Percentiles rank a stretch among this genome's conserved stretches.
These are phyloP conservation scores for Filosporella fistucella DNA, from an alignment of 495 filamentous ascomycete species.

Conservation along the genomic window DNA sequence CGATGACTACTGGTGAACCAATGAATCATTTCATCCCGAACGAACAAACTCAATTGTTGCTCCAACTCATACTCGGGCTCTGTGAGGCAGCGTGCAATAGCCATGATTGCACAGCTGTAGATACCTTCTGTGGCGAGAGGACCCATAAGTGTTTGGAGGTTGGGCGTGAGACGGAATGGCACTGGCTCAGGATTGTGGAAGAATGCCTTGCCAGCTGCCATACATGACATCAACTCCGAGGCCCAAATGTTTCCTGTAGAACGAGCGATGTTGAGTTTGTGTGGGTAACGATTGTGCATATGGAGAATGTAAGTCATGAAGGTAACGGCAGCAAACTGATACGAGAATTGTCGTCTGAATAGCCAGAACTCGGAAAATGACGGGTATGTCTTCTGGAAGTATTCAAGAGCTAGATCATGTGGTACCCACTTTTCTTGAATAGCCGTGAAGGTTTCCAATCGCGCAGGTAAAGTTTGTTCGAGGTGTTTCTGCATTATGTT, in stretches of 20 bases:
- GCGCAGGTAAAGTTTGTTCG: conserved; percentile 63
- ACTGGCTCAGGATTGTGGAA: conserved; percentile 95
- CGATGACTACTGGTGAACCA: conserved; percentile 88
- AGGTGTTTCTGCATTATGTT: conserved; percentile 45
- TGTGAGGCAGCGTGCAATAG: conserved; percentile 91
- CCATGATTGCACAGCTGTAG: conserved; percentile 88
- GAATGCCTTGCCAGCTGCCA: conserved; percentile 73
- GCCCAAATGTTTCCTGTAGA: conserved; percentile 93
- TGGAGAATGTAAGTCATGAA: conserved; percentile 99
- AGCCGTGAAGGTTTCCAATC: conserved; percentile 80
- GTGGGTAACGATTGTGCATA: conserved; percentile 90
- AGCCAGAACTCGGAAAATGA: conserved; percentile 94
- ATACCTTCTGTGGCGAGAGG: conserved; percentile 94
- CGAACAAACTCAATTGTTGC: conserved; percentile 87
- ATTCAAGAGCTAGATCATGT: conserved; percentile 72
- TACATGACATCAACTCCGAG: conserved; percentile 81
- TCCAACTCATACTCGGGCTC: conserved; percentile 88
- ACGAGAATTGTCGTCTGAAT: conserved; percentile 92
- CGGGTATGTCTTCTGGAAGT: conserved; percentile 86
- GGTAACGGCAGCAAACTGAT: conserved; percentile 91
- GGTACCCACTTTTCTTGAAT: conserved; percentile 92
- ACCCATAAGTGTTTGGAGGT: conserved; percentile 91
- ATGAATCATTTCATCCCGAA: conserved; percentile 96
- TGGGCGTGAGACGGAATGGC: conserved; percentile 94
- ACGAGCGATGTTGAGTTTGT: conserved; percentile 89